Evolutionary conservation across 495 filamentous ascomycete genomes (phyloP).

Genomic region (Aspergillus panamensis): DNA sequence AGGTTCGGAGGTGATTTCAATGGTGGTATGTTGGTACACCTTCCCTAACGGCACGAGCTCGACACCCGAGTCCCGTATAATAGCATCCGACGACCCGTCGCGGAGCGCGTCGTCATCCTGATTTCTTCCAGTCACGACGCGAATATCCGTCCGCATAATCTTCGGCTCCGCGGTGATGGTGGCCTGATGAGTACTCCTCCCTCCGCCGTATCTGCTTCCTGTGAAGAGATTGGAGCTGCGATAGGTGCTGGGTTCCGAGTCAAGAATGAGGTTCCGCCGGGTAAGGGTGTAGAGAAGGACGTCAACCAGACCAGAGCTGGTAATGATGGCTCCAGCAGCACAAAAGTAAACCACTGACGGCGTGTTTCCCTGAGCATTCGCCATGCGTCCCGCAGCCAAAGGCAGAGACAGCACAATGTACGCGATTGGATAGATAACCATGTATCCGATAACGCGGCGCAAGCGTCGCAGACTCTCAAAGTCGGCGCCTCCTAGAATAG

Average conservation of each 20-base stretch:
- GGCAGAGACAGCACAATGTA: constrained; percentile 71
- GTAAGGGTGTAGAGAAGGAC: constrained; percentile 69
- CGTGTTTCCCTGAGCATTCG: constrained; percentile 53
- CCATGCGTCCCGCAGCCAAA: constrained; percentile 66
- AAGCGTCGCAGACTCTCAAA: constrained; percentile 39
- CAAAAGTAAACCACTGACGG: constrained; percentile 60
- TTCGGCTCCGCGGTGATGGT: constrained; percentile 37
- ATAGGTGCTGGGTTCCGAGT: constrained; percentile 41
- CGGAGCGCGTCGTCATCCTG: constrained; percentile 22
- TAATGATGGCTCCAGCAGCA: constrained; percentile 67
- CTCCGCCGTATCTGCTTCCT: constrained; percentile 32
- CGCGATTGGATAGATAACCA: constrained; percentile 74
- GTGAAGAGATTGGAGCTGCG: constrained; percentile 37
- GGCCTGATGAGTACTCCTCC: constrained; percentile 30
- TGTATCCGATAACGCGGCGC: constrained; percentile 54
- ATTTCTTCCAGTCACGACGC: constrained; percentile 21
- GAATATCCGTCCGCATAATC: constrained; percentile 23
- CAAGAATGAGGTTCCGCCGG: constrained; percentile 46
- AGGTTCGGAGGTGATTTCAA: constrained; percentile 42
- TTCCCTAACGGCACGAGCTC: constrained; percentile 40
- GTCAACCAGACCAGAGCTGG: constrained; percentile 71
- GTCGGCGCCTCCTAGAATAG: constrained; percentile 37
- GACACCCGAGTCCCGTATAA: constrained; percentile 28
- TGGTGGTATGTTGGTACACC: constrained; percentile 47
- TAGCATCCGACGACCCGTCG: constrained; percentile 41